Percentiles rank a stretch among this genome's conserved stretches.
Conservation (phyloP, 345 rosid species). For the Limnanthes douglasii region DNA sequence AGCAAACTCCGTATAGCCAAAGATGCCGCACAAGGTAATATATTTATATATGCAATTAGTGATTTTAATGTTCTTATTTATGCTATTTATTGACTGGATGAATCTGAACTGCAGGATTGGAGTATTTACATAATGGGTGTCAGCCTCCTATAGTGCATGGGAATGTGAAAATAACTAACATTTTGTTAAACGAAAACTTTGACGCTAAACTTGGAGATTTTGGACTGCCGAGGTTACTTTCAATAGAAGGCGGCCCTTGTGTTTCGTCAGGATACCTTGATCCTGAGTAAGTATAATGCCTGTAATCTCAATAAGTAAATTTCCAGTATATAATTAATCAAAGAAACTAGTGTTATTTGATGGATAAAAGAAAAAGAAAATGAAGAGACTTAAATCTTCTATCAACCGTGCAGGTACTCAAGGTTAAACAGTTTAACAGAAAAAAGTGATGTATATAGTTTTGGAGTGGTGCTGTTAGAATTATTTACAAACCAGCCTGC, state of each 20-base stretch:
- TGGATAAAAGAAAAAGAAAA: too few relatives aligned
- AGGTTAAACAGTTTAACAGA: background rate
- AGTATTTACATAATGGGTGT: constrained; percentile 15
- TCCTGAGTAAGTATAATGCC: background rate
- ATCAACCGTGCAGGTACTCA: background rate
- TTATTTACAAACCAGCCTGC: background rate
- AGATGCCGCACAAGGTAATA: background rate
- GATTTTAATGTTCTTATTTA: too few relatives aligned
- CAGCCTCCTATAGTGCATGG: constrained; percentile 14
- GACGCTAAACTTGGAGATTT: background rate
- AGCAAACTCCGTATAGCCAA: background rate
- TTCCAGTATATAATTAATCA: too few relatives aligned
- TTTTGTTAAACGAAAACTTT: constrained; percentile 5
- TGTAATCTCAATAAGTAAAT: too few relatives aligned
- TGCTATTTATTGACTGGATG: too few relatives aligned
- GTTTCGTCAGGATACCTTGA: constrained; percentile 9
- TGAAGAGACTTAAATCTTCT: too few relatives aligned
- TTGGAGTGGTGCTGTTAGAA: background rate
- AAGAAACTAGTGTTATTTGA: too few relatives aligned
- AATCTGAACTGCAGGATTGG: too few relatives aligned
- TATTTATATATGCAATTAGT: too few relatives aligned
- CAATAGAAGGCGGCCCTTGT: background rate
- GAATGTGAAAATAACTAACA: constrained; percentile 13
- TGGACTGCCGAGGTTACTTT: background rate
- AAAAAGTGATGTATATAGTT: background rate